Percentiles rank a stretch among this genome's conserved stretches.
phyloP scores from a whole-genome alignment of 2,329 filamentous ascomycete species.

The Penicillium oxalicum region DNA sequence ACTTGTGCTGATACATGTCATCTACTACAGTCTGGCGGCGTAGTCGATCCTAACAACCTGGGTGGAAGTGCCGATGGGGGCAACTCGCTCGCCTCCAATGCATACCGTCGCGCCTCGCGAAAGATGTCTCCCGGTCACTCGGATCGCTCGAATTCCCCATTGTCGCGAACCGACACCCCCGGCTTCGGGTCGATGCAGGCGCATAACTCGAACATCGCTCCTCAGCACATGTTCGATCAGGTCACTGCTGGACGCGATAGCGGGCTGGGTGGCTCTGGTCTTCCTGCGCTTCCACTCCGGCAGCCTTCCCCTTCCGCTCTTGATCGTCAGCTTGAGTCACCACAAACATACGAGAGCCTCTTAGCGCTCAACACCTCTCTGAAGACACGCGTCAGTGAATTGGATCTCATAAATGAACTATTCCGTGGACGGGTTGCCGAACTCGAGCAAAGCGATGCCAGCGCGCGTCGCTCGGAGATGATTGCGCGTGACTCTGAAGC shows the following conservation, averaged over 20 bases:
- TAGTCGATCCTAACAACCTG: slow-evolving; percentile 53
- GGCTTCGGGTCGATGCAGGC: slow-evolving; percentile 52
- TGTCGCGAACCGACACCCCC: slow-evolving; percentile 74
- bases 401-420: slow-evolving; percentile 88
- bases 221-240: slow-evolving; percentile 72
- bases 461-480: slow-evolving; percentile 56
- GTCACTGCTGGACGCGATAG: slow-evolving; percentile 59
- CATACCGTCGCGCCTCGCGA: slow-evolving; percentile 61
- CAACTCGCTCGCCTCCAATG: slow-evolving; percentile 50
- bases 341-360: slow-evolving; percentile 74
- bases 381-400: slow-evolving; percentile 91
- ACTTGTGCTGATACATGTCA: slow-evolving; percentile 20
- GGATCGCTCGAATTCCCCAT: slow-evolving; percentile 69
- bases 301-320: slow-evolving; percentile 57
- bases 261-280: slow-evolving; percentile 54
- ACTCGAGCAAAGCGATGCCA: slow-evolving; percentile 69
- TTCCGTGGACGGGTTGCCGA: slow-evolving; percentile 69
- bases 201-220: slow-evolving; percentile 60
- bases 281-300: slow-evolving; percentile 47
- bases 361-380: slow-evolving; percentile 74
- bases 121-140: slow-evolving; percentile 66
- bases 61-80: slow-evolving; percentile 52
- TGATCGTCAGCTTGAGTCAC: slow-evolving; percentile 60
- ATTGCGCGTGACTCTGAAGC: slow-evolving; percentile 50
- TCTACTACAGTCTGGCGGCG: slow-evolving; percentile 36